A percentile compares a stretch with the other conserved stretches of the same genome.
Conservation (phyloP, 257 asterid genomes). For the Salvia hispanica region DNA sequence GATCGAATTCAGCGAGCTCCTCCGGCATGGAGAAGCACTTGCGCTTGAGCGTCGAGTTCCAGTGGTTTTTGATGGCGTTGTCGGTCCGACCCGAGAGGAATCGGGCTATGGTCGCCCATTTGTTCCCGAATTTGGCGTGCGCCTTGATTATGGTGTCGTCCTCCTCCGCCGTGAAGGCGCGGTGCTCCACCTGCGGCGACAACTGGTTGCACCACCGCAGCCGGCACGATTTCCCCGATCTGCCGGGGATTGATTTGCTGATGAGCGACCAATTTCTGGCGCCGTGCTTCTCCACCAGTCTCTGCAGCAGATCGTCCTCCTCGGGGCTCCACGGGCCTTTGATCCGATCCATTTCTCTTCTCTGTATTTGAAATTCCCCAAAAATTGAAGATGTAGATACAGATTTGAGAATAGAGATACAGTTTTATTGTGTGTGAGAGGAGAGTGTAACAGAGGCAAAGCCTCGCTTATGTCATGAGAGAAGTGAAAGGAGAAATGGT, state of each 20-base stretch:
- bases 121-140: constrained; percentile 40
- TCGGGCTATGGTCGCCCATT: constrained; percentile 42
- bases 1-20: constrained; percentile 49
- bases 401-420: not conserved
- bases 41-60: constrained; percentile 44
- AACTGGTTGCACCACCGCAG: constrained; percentile 57
- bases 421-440: not conserved
- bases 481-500: not conserved
- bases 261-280: constrained; percentile 49
- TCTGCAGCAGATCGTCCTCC: constrained; percentile 42
- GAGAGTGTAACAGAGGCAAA: constrained; percentile 36
- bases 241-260: constrained; percentile 45
- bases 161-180: constrained; percentile 39
- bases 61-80: constrained; percentile 38
- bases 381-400: too few relatives aligned
- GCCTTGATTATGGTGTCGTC: constrained; percentile 43
- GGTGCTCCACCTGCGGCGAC: constrained; percentile 49
- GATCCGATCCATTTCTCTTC: constrained; percentile 38
- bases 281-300: constrained; percentile 45
- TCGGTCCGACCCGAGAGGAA: constrained; percentile 41
- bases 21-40: constrained; percentile 49
- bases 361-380: not conserved
- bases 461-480: constrained; percentile 35
- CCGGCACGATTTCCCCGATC: constrained; percentile 52
- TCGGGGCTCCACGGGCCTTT: constrained; percentile 49